A percentile compares a stretch with the other conserved stretches of the same genome.
These are phyloP conservation scores for Lentinula sp. DNA, from an alignment of 768 basidiomycete genomes.

Conservation along the genomic window DNA sequence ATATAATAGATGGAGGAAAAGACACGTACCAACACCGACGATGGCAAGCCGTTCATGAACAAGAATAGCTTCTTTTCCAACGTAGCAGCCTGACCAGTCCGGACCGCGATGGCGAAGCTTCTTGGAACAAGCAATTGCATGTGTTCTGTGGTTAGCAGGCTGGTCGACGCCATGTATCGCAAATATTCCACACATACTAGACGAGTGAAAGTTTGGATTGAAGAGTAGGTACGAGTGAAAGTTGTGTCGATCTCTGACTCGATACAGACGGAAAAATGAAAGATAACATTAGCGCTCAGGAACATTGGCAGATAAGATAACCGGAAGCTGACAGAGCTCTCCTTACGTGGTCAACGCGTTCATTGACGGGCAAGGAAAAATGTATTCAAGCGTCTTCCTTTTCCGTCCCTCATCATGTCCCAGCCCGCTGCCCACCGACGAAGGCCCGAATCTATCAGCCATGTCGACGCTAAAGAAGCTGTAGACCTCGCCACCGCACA, in stretches of 20 bases:
- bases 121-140: constrained; percentile 82
- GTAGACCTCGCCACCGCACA: constrained; percentile 85
- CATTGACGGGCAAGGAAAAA: neutral
- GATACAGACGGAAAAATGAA: neutral
- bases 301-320: neutral
- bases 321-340: neutral
- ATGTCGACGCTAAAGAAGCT: constrained; percentile 80
- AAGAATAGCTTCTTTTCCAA: constrained; percentile 75
- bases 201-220: constrained; percentile 9
- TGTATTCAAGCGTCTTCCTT: neutral
- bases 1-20: neutral
- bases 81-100: constrained; percentile 96
- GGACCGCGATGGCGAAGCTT: constrained; percentile 91
- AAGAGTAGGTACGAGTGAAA: constrained; percentile 23
- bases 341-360: neutral
- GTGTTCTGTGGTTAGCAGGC: constrained; percentile 61
- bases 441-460: constrained; percentile 52
- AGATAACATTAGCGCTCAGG: constrained; percentile 5
- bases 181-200: constrained; percentile 85
- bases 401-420: constrained; percentile 11
- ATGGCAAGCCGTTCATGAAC: constrained; percentile 96
- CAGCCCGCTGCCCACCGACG: constrained; percentile 30
- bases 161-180: constrained; percentile 78
- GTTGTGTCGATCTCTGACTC: constrained; percentile 3
- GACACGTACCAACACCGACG: constrained; percentile 85